phyloP scores from a whole-genome alignment of 2,329 filamentous ascomycete species.

The Trichoderma citrinoviride region DNA sequence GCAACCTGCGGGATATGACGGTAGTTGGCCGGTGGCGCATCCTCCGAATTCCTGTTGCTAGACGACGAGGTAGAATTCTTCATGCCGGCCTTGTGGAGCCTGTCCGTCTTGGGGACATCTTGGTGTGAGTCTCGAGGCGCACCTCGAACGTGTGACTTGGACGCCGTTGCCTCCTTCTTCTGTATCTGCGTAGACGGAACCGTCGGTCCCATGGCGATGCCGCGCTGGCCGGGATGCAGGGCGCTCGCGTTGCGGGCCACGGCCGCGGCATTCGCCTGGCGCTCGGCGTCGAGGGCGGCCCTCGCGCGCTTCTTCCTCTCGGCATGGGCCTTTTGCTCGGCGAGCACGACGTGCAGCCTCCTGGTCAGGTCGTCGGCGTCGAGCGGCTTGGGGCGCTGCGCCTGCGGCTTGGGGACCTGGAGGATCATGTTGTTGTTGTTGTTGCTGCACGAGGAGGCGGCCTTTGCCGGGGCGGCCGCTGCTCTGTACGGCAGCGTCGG shows the following conservation, averaged over 20 bases:
- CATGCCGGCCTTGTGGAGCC: constrained; percentile 1
- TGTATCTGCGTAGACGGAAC: constrained; percentile 7
- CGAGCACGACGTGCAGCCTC: constrained; percentile 50
- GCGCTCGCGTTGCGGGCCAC: not conserved
- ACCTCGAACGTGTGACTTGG: not conserved
- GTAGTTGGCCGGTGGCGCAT: constrained; percentile 33
- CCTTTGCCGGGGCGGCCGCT: constrained; percentile 16
- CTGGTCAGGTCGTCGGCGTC: constrained; percentile 56
- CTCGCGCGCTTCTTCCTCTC: constrained; percentile 36
- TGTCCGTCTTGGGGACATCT: constrained; percentile 12
- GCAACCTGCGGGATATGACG: constrained; percentile 54
- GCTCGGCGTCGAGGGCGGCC: constrained; percentile 26
- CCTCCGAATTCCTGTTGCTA: constrained; percentile 24
- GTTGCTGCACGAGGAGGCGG: constrained; percentile 12
- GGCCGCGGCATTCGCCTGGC: constrained; percentile 17
- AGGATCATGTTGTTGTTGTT: too few species aligned
- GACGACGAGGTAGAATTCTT: constrained; percentile 22
- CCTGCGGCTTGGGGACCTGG: constrained; percentile 19
- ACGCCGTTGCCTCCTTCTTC: not conserved
- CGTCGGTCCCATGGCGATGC: constrained; percentile 8
- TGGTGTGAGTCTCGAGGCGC: constrained; percentile 1
- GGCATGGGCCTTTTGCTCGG: constrained; percentile 46
- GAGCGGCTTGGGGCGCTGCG: constrained; percentile 37
- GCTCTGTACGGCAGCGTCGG: not conserved
- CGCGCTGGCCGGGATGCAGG: not conserved